phyloP scores from a whole-genome alignment of 2,329 filamentous ascomycete genomes.

The Clonostachys byssicola region DNA sequence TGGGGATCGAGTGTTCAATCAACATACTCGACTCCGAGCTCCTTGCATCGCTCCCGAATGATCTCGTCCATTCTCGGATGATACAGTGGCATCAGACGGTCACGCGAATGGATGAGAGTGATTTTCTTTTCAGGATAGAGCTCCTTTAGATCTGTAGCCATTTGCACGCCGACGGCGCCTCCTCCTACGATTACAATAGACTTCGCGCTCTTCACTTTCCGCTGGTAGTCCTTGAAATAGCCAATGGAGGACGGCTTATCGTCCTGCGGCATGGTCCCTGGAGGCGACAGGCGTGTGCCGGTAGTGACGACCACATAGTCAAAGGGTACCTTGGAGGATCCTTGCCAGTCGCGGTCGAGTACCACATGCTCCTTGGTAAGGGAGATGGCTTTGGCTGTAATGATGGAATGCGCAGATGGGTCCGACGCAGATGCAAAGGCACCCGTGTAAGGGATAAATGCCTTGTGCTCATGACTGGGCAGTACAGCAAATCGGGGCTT shows the following conservation, averaged over 20 bases:
- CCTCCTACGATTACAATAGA: constrained; percentile 50
- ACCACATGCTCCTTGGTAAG: constrained; percentile 31
- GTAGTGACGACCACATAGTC: constrained; percentile 55
- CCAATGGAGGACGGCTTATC: constrained; percentile 29
- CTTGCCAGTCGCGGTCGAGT: constrained; percentile 5
- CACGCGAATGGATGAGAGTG: constrained; percentile 52
- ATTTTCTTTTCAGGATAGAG: constrained; percentile 52
- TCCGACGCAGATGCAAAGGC: constrained; percentile 22
- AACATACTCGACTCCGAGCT: too few species aligned
- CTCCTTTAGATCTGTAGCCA: constrained; percentile 55
- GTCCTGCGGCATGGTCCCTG: constrained; percentile 32
- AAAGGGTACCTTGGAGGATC: constrained; percentile 32
- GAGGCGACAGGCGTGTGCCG: constrained; percentile 47
- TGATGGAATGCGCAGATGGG: constrained; percentile 32
- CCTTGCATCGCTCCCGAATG: too few species aligned
- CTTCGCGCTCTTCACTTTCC: constrained; percentile 31
- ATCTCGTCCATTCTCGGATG: too few species aligned
- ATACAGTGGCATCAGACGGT: too few species aligned
- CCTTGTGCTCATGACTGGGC: constrained; percentile 48
- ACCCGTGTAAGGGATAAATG: constrained; percentile 54
- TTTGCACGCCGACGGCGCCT: constrained; percentile 58
- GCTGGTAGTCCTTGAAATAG: constrained; percentile 36
- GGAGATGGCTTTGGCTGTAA: constrained; percentile 30
- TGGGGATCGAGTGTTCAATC: too few species aligned
- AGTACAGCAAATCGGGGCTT: constrained; percentile 55